These are phyloP conservation scores for Lichtheimia ornata DNA, from an alignment of 371 early-diverging fungal genomes.

Conservation along the genomic window DNA sequence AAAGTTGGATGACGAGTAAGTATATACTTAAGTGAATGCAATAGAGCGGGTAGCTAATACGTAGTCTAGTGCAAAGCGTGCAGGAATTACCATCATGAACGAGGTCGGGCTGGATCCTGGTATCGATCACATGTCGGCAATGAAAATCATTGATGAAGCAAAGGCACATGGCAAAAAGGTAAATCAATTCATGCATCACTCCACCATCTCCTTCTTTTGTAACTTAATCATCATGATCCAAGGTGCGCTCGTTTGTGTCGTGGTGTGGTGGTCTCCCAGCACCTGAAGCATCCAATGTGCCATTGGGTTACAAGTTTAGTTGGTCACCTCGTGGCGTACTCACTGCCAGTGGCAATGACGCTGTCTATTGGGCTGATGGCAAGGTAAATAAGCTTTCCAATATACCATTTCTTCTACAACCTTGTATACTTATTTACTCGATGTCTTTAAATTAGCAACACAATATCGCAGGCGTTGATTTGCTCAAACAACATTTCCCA, in stretches of 20 bases:
- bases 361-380: conserved; percentile 75
- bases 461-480: conserved; percentile 72
- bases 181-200: background rate
- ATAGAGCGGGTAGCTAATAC: no score
- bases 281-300: conserved; percentile 85
- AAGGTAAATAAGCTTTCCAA: conserved; percentile 39
- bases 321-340: conserved; percentile 90
- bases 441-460: conserved; percentile 15
- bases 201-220: background rate
- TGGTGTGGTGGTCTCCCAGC: conserved; percentile 94
- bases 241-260: conserved; percentile 79
- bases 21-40: background rate
- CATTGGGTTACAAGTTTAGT: conserved; percentile 89
- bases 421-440: no score
- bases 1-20: conserved; percentile 66
- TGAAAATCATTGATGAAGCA: conserved; percentile 92
- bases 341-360: conserved; percentile 82
- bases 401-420: no score
- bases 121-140: conserved; percentile 96
- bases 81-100: conserved; percentile 88
- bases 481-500: conserved; percentile 68
- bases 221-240: background rate
- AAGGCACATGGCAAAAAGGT: conserved; percentile 65
- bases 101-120: conserved; percentile 99
- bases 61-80: conserved; percentile 69